Conservation (phyloP, 2,329 filamentous ascomycete species). For the Trichoderma oligosporum region DNA sequence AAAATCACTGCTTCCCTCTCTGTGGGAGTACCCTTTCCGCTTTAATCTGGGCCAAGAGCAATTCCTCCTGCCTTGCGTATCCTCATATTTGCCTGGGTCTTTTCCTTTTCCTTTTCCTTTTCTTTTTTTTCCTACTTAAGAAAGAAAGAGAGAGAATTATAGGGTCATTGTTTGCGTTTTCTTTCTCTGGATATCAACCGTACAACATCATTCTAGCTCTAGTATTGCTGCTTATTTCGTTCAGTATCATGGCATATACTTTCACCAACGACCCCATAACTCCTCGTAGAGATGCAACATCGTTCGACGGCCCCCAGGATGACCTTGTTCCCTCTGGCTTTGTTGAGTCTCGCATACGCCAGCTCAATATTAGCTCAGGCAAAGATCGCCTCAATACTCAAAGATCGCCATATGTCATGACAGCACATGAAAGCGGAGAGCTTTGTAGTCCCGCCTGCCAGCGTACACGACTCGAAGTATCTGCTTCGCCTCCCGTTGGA, state of each 20-base stretch:
- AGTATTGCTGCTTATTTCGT: neutral
- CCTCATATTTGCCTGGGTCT: no score
- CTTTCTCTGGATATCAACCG: neutral
- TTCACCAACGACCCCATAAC: constrained; percentile 10
- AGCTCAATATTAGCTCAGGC: constrained; percentile 27
- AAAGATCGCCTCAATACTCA: constrained; percentile 15
- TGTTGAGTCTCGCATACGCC: constrained; percentile 30
- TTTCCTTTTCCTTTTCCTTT: no score
- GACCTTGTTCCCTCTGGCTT: constrained; percentile 28
- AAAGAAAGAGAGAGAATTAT: no score
- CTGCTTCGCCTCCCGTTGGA: constrained; percentile 22
- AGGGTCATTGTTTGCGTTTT: no score
- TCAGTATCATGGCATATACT: constrained; percentile 20
- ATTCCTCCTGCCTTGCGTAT: neutral
- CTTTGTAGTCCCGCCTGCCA: constrained; percentile 29
- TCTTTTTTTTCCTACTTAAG: neutral
- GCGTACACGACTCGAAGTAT: constrained; percentile 25
- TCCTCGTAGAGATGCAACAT: constrained; percentile 1
- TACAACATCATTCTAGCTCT: neutral
- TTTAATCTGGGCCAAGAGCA: neutral
- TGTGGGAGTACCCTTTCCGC: constrained; percentile 1
- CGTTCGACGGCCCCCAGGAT: constrained; percentile 18
- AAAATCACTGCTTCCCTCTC: constrained; percentile 2
- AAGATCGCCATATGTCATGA: neutral
- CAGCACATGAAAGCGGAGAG: constrained; percentile 23